Base-by-base conservation (phyloP, 129 eudicot genomes). In the Gnaphalium uliginosum region DNA sequence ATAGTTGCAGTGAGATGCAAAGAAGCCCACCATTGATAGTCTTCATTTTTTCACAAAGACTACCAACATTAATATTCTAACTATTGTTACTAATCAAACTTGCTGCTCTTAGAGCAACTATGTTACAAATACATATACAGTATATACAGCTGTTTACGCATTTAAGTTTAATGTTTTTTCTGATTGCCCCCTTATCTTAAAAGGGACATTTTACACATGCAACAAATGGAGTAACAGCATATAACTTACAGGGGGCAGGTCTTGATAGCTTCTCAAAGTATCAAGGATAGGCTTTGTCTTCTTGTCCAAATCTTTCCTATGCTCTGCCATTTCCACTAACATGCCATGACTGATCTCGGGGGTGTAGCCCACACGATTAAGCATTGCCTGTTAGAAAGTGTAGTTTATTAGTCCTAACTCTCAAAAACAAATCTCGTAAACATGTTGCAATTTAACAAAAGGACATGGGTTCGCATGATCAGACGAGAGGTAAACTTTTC, bases 251-350 rank as follows among this genome's bases (percentile, higher is more conserved):
- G 99, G 99, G 46, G 99, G 99, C 83, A 95, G 78, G 80, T 95
- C 97, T 78, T 91, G 99, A 85, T 95, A 95, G 83, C 99, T 91
- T 86, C 97, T 87, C 86, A 95, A 80, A 43, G 99, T 95, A 69
- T 95, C 99, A 27, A 91, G 88, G 50, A 95, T 89, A 4, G 99
- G 99, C 77, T 89, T 90, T 41, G 99, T 95, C 78, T 89, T 91
- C 89, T 89, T 95, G 78, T 95, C 99, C 74, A 91, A 69, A 32
- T 91, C 99, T 88, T 95, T 95, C 78, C 84, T 82, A 77, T 95
- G 99, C 83, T 95, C 97, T 6, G 96, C 97, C 97, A 91, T 91
- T 86, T 95, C 94, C 79, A 95, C 99, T 88, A 95, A 75, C 81
- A 91, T 90, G 6, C 97, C 97, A 69, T 91, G 99, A 85, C 99